phyloP scores from a whole-genome alignment of 1,284 basidiomycete genomes.

The Ceratobasidium sp. region DNA sequence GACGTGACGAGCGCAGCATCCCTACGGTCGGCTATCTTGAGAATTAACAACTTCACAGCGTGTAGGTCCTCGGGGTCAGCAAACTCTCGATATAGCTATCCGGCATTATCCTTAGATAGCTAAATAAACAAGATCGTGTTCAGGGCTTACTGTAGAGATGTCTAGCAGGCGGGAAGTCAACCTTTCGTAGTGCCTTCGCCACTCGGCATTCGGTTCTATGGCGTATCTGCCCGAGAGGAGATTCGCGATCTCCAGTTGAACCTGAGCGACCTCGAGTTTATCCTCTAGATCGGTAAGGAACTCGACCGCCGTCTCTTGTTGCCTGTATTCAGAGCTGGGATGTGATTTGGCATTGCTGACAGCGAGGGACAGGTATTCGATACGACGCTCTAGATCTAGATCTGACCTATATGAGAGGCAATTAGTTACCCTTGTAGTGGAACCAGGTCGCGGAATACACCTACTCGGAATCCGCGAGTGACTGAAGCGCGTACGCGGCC shows the following conservation, averaged over 20 bases:
- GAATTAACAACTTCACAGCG: constrained; percentile 88
- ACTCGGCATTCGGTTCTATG: constrained; percentile 37
- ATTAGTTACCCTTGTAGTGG: constrained; percentile 3
- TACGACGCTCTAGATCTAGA: constrained; percentile 75
- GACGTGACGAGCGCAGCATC: constrained; percentile 84
- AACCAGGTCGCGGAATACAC: constrained; percentile 53
- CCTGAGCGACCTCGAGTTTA: constrained; percentile 95
- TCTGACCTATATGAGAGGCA: constrained; percentile 65
- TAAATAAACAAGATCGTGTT: constrained; percentile 26
- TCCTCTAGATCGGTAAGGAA: constrained; percentile 96
- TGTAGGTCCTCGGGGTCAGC: constrained; percentile 90
- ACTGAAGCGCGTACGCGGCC: constrained; percentile 89
- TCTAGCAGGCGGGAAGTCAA: constrained; percentile 63
- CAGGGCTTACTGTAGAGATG: constrained; percentile 72
- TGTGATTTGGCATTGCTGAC: constrained; percentile 97
- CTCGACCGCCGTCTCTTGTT: constrained; percentile 86
- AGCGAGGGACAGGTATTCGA: constrained; percentile 93
- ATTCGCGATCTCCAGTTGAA: constrained; percentile 90
- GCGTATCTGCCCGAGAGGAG: constrained; percentile 68
- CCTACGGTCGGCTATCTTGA: constrained; percentile 93
- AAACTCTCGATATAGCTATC: constrained; percentile 87
- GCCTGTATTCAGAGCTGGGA: constrained; percentile 77
- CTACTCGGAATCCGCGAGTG: constrained; percentile 77
- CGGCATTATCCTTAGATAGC: constrained; percentile 42
- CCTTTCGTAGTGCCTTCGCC: constrained; percentile 63